Evolutionary conservation across 495 filamentous ascomycete genomes (phyloP).

Genomic region (Glutinoglossum americanum): DNA sequence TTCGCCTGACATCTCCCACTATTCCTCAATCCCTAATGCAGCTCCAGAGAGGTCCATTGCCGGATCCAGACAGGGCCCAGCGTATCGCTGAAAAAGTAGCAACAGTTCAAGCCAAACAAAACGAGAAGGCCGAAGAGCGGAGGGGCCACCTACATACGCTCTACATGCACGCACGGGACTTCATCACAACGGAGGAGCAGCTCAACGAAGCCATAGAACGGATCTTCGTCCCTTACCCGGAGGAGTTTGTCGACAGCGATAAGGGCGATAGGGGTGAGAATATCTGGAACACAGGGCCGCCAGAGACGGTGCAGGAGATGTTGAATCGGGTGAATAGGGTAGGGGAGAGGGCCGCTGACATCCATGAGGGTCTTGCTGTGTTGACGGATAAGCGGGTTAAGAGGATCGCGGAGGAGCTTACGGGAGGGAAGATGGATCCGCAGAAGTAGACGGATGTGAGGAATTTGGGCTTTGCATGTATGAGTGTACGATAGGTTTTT

Average conservation of each 20-base stretch:
- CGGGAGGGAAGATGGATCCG: conserved; percentile 5
- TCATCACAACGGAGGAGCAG: conserved; percentile 8
- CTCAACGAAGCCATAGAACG: conserved; percentile 6
- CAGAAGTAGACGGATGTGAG: not conserved
- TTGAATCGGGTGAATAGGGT: not conserved
- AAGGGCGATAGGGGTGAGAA: not conserved
- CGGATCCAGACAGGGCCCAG: conserved; percentile 7
- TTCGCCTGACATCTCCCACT: conserved; percentile 34
- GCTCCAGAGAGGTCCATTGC: conserved; percentile 13
- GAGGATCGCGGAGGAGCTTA: conserved; percentile 9
- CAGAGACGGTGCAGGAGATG: conserved; percentile 4
- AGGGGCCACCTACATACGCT: conserved; percentile 6
- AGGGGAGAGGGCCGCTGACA: not conserved
- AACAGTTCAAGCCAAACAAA: conserved; percentile 10
- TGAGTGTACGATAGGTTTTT: too few species aligned
- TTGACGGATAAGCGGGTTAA: conserved; percentile 5
- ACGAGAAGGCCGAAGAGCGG: conserved; percentile 13
- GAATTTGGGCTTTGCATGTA: too few species aligned
- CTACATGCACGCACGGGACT: conserved; percentile 7
- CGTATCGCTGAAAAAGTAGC: conserved; percentile 2
- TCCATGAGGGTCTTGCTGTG: not conserved
- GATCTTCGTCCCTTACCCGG: conserved; percentile 2
- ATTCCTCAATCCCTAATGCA: conserved; percentile 22
- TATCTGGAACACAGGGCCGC: conserved; percentile 6
- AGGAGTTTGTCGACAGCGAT: not conserved